phyloP scores from a whole-genome alignment of 257 asterid genomes.

The Petrea volubilis region DNA sequence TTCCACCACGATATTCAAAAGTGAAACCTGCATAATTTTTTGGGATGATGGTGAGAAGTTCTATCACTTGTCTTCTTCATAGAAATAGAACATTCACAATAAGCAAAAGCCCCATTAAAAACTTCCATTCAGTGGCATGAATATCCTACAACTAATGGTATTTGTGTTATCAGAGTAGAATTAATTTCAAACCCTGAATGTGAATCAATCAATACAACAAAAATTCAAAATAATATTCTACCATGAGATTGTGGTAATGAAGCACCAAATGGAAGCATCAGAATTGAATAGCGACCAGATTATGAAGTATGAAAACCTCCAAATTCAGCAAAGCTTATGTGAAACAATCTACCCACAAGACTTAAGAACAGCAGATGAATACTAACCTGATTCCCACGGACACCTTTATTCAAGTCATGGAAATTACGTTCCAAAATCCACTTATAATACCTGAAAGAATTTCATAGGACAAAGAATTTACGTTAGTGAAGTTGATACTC shows the following conservation, averaged over 20 bases:
- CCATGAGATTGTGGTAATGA: background rate
- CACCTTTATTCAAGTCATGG: conserved; percentile 97
- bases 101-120: background rate
- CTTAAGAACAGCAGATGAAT: conserved; percentile 17
- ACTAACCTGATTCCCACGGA: conserved; percentile 96
- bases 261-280: conserved; percentile 16
- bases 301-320: background rate
- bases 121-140: conserved; percentile 15
- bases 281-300: background rate
- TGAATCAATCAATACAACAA: background rate
- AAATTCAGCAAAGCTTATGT: background rate
- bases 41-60: conserved; percentile 3
- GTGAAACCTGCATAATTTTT: conserved; percentile 81
- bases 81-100: background rate
- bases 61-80: conserved; percentile 8
- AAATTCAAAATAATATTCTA: background rate
- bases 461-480: background rate
- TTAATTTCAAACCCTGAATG: conserved; percentile 3
- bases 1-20: conserved; percentile 97
- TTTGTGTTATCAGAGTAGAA: background rate
- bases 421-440: conserved; percentile 99
- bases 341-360: conserved; percentile 19
- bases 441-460: conserved; percentile 76
- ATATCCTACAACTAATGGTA: background rate
- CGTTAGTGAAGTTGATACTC: background rate